These are phyloP conservation scores for Fusarium agapanthi DNA, from an alignment of 2,329 filamentous ascomycete genomes.

Conservation along the genomic window DNA sequence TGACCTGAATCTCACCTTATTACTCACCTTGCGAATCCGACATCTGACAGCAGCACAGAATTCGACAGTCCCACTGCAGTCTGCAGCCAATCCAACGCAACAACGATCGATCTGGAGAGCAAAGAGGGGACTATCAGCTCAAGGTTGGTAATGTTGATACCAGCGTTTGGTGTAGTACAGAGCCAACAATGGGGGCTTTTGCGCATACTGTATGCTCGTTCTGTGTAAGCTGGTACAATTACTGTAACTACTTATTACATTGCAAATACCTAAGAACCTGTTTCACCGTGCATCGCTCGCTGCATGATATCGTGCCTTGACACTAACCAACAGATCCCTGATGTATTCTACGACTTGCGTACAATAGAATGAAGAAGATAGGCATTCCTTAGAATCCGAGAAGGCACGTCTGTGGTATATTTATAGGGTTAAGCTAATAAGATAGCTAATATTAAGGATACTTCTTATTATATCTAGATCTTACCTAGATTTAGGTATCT, in stretches of 20 bases:
- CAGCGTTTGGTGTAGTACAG: conserved; percentile 5
- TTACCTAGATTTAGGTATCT: too few species aligned
- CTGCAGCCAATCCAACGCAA: conserved; percentile 3
- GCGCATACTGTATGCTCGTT: background rate
- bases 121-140: conserved; percentile 2
- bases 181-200: background rate
- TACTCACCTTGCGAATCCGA: conserved; percentile 21
- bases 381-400: too few species aligned
- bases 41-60: conserved; percentile 13
- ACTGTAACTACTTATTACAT: conserved; percentile 1
- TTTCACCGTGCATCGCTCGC: conserved; percentile 14
- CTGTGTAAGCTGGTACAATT: background rate
- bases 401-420: too few species aligned
- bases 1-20: conserved; percentile 29
- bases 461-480: too few species aligned
- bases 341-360: background rate
- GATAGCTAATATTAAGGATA: too few species aligned
- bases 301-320: conserved; percentile 28
- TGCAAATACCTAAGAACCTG: background rate
- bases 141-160: background rate
- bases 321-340: conserved; percentile 4
- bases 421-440: too few species aligned
- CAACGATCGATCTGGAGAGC: conserved; percentile 20
- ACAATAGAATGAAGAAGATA: background rate
- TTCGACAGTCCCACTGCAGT: background rate